A percentile compares a stretch with the other conserved stretches of the same genome.
Conservation (phyloP, 1,284 basidiomycete genomes). For the Prillingera fragicola region DNA sequence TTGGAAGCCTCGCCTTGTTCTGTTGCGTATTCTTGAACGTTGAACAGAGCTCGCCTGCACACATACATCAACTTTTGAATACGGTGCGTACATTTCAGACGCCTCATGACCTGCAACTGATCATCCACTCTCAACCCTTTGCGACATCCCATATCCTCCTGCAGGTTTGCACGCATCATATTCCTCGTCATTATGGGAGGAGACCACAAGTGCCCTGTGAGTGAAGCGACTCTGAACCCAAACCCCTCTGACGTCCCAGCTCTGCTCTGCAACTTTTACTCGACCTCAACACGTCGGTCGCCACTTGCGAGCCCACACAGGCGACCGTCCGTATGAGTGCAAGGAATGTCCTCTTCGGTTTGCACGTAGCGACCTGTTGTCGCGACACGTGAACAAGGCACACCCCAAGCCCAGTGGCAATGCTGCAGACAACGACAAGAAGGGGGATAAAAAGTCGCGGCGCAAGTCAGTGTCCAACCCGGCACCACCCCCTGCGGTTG, state of each 20-base stretch:
- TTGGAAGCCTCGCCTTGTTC: no score
- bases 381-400: constrained; percentile 82
- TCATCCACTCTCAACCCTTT: no score
- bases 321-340: constrained; percentile 84
- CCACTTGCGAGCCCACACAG: constrained; percentile 87
- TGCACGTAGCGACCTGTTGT: constrained; percentile 77
- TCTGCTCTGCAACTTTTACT: constrained; percentile 81
- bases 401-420: constrained; percentile 59
- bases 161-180: not conserved
- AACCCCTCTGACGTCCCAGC: constrained; percentile 19
- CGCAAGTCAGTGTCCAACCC: constrained; percentile 25
- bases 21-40: no score
- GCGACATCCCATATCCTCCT: no score
- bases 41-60: no score
- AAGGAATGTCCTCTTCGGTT: constrained; percentile 83
- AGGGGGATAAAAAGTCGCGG: constrained; percentile 31
- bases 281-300: constrained; percentile 82
- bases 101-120: no score
- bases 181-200: constrained; percentile 15
- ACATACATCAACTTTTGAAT: no score
- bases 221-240: constrained; percentile 2
- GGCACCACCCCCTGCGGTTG: not conserved
- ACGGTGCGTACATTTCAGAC: no score
- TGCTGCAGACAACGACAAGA: constrained; percentile 50
- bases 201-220: constrained; percentile 22